phyloP scores from a whole-genome alignment of 202 grass and related monocot species.

The Hordeum pubiflorum region DNA sequence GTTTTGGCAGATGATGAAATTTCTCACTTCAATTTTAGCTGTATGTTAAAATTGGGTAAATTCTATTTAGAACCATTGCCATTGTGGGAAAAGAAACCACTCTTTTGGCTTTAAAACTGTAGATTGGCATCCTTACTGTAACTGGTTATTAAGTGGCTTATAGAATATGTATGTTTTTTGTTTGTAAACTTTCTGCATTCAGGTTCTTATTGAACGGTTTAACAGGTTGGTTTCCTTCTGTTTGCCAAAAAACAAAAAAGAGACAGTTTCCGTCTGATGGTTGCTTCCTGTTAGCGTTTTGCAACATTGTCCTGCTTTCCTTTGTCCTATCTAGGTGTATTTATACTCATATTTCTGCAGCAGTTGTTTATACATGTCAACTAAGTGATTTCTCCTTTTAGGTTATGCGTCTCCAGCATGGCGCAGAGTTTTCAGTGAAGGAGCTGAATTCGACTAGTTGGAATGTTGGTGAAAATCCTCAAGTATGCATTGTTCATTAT shows the following conservation, averaged over 20 bases:
- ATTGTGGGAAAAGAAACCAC: not conserved
- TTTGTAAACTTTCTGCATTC: not conserved
- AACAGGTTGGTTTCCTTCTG: not conserved
- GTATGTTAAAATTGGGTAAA: not conserved
- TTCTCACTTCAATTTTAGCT: not conserved
- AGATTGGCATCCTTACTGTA: not conserved
- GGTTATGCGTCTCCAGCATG: conserved; percentile 70
- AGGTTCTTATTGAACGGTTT: not conserved
- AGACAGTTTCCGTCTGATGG: not conserved
- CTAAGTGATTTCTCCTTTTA: conserved; percentile 25
- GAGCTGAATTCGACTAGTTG: conserved; percentile 68
- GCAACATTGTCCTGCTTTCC: not conserved
- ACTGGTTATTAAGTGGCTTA: not conserved
- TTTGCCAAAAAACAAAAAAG: no score
- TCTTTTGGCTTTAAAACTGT: not conserved
- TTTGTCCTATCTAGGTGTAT: not conserved
- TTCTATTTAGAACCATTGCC: not conserved
- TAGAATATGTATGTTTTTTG: not conserved
- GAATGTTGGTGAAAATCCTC: conserved; percentile 66
- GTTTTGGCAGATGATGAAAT: not conserved
- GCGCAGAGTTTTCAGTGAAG: conserved; percentile 48
- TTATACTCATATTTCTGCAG: not conserved
- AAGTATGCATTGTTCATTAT: conserved; percentile 33
- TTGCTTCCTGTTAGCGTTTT: not conserved
- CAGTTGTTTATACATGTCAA: not conserved